These are phyloP conservation scores for Vanderwaltozyma tropicalis DNA, from an alignment of 805 yeast genomes.

Conservation along the genomic window DNA sequence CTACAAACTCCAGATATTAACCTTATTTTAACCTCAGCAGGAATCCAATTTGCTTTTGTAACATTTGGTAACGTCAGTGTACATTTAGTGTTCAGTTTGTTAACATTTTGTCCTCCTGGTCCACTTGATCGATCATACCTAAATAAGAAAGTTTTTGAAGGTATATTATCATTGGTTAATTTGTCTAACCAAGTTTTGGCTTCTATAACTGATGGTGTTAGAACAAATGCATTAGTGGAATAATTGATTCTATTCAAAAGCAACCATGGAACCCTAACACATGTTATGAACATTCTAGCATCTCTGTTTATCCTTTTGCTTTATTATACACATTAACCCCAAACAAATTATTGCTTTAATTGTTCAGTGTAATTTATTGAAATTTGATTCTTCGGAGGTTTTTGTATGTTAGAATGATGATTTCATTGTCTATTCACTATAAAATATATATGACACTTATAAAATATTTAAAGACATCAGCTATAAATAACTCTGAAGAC, in stretches of 20 bases:
- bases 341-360: too few relatives aligned
- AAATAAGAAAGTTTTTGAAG: constrained; percentile 10
- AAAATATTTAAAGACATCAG: neutral
- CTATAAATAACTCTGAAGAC: neutral
- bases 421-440: too few relatives aligned
- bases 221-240: neutral
- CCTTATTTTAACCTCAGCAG: constrained; percentile 38
- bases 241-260: too few relatives aligned
- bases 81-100: constrained; percentile 54
- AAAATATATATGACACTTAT: too few relatives aligned
- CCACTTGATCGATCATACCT: constrained; percentile 52
- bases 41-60: constrained; percentile 48
- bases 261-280: too few relatives aligned
- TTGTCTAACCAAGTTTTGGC: constrained; percentile 29
- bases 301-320: too few relatives aligned
- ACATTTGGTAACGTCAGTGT: constrained; percentile 43
- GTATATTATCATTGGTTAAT: constrained; percentile 33
- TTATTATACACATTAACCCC: too few relatives aligned
- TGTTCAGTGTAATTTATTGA: too few relatives aligned
- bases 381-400: too few relatives aligned
- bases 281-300: too few relatives aligned
- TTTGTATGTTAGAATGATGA: too few relatives aligned
- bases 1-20: constrained; percentile 33
- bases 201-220: neutral
- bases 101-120: constrained; percentile 84